These are phyloP conservation scores for Entonaema liquescens DNA, from an alignment of 495 filamentous ascomycete species.

Conservation along the genomic window DNA sequence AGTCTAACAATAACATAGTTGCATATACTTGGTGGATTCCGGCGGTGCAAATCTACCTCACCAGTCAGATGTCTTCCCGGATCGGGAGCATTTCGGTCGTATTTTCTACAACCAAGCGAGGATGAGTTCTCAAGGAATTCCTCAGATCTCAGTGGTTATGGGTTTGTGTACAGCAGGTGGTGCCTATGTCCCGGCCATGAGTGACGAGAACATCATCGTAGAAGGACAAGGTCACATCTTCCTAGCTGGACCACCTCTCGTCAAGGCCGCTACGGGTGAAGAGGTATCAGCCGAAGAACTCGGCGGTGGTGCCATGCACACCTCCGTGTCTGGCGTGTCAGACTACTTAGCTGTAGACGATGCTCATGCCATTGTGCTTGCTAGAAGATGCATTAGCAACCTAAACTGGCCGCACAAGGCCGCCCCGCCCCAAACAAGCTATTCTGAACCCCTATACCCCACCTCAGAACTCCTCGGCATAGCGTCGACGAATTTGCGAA, in stretches of 20 bases:
- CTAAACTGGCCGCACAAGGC: slow-evolving; percentile 76
- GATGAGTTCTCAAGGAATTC: slow-evolving; percentile 85
- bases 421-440: slow-evolving; percentile 31
- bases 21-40: slow-evolving; percentile 96
- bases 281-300: slow-evolving; percentile 92
- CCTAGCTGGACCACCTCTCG: slow-evolving; percentile 91
- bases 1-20: slow-evolving; percentile 53
- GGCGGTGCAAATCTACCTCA: slow-evolving; percentile 96
- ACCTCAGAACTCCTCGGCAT: slow-evolving; percentile 85
- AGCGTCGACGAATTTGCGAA: slow-evolving; percentile 85
- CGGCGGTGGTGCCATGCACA: slow-evolving; percentile 92
- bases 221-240: slow-evolving; percentile 95
- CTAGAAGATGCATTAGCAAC: slow-evolving; percentile 82
- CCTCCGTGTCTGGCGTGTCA: slow-evolving; percentile 89
- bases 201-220: slow-evolving; percentile 96
- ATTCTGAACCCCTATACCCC: slow-evolving; percentile 80
- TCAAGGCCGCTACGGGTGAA: slow-evolving; percentile 97
- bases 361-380: slow-evolving; percentile 89
- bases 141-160: slow-evolving; percentile 96
- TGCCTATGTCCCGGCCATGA: slow-evolving; percentile 97
- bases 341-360: slow-evolving; percentile 97
- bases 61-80: slow-evolving; percentile 96
- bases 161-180: slow-evolving; percentile 96
- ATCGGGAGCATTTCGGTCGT: slow-evolving; percentile 92
- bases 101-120: slow-evolving; percentile 99